phyloP scores from a whole-genome alignment of 352 stramenopile species.

The Phytophthora constricta region DNA sequence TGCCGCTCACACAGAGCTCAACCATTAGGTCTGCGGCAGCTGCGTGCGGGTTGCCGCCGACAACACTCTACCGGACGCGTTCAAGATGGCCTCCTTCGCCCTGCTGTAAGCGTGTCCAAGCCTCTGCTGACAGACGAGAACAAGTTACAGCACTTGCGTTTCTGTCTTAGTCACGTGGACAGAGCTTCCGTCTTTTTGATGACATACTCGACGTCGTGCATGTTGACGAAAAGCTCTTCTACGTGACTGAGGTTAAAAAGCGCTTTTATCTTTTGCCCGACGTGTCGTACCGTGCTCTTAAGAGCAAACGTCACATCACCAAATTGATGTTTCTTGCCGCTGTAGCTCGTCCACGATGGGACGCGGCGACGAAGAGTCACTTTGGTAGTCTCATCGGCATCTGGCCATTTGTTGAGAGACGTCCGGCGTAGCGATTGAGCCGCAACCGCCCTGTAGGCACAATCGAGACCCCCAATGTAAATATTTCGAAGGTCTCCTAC shows the following conservation, averaged over 20 bases:
- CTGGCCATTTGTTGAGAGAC: slow-evolving; percentile 12
- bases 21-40: slow-evolving; percentile 4
- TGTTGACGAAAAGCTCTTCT: slow-evolving; percentile 43
- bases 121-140: slow-evolving; percentile 12
- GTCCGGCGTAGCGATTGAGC: background rate
- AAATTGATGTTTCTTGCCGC: slow-evolving; percentile 43
- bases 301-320: slow-evolving; percentile 33
- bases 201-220: slow-evolving; percentile 25
- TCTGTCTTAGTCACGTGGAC: slow-evolving; percentile 16
- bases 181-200: slow-evolving; percentile 15
- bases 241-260: slow-evolving; percentile 18
- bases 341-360: slow-evolving; percentile 13
- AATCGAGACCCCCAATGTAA: background rate
- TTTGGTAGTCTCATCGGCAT: slow-evolving; percentile 16
- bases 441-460: background rate
- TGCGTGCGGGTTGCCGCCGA: background rate
- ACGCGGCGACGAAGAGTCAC: background rate
- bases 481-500: background rate
- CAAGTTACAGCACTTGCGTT: background rate
- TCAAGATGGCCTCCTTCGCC: background rate
- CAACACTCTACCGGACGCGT: background rate
- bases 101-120: slow-evolving; percentile 1
- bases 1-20: background rate
- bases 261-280: slow-evolving; percentile 19
- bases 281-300: slow-evolving; percentile 23